A percentile compares a stretch with the other conserved stretches of the same genome.
phyloP scores from a whole-genome alignment of 208 protist genomes.

The Trichomonas vaginalis region DNA sequence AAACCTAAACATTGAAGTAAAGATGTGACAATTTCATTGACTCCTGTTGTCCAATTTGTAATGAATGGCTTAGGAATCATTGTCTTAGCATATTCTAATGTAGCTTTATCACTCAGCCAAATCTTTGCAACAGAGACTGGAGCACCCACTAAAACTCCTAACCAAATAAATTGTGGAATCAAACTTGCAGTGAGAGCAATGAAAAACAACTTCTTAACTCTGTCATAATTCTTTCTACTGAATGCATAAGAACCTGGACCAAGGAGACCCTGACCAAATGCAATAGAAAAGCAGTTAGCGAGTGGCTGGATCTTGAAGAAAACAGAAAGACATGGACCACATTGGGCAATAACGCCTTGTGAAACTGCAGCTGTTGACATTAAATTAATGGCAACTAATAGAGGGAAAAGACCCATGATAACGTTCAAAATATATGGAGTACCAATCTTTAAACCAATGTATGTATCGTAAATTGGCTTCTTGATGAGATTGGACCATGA shows the following conservation, averaged over 20 bases:
- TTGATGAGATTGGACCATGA: background rate
- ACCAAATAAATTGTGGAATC: background rate
- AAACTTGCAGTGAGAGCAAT: background rate
- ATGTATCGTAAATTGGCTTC: background rate
- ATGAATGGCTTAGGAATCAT: background rate
- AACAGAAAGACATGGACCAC: background rate
- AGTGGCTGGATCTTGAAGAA: background rate
- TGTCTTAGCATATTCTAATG: background rate
- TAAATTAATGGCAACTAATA: background rate
- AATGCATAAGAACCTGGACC: background rate
- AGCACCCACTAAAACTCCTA: background rate
- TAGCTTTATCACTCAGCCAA: background rate
- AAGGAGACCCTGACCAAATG: no score
- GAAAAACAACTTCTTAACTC: background rate
- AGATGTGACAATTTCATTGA: background rate
- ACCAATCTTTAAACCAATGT: background rate
- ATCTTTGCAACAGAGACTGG: no score
- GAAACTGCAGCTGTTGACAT: background rate
- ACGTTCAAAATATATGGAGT: background rate
- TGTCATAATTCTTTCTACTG: background rate
- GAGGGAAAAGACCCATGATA: background rate
- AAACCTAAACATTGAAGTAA: background rate
- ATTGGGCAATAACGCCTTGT: background rate
- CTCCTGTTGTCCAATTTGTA: background rate
- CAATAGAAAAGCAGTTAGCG: background rate